These are phyloP conservation scores for Zizania latifolia DNA, from an alignment of 176 grass and related monocot genomes.

Conservation along the genomic window DNA sequence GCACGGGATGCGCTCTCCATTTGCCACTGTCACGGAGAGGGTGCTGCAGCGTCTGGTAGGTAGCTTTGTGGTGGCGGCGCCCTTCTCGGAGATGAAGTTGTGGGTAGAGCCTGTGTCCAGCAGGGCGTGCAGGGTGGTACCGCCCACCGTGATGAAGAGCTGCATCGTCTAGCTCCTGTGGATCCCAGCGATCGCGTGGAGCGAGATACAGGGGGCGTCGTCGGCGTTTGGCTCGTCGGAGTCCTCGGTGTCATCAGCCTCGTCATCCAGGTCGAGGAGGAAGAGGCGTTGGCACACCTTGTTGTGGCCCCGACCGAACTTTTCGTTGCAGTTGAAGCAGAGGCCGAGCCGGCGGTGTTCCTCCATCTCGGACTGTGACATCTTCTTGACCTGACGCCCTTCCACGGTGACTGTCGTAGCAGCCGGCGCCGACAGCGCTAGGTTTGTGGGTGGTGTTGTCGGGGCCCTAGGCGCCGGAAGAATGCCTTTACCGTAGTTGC, in stretches of 20 bases:
- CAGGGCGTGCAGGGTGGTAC: too few relatives aligned
- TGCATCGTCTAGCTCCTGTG: too few relatives aligned
- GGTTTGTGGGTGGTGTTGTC: not conserved
- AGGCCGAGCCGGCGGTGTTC: not conserved
- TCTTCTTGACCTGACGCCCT: not conserved
- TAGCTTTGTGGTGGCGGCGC: not conserved
- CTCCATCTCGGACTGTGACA: not conserved
- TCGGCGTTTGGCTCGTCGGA: not conserved
- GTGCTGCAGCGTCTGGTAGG: not conserved
- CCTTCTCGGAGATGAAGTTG: too few relatives aligned
- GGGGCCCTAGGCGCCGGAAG: not conserved
- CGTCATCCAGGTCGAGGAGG: too few relatives aligned
- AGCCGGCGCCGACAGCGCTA: not conserved
- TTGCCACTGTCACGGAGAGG: too few relatives aligned
- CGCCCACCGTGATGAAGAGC: too few relatives aligned
- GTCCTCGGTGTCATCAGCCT: not conserved
- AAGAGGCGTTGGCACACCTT: not conserved
- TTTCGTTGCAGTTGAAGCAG: too few relatives aligned
- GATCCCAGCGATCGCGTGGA: too few relatives aligned
- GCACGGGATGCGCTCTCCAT: not conserved
- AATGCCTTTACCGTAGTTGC: not conserved
- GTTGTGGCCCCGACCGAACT: not conserved
- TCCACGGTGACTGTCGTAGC: not conserved
- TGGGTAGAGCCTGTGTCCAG: too few relatives aligned
- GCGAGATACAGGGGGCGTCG: too few relatives aligned